Evolutionary conservation across 805 yeast species (phyloP).

Genomic region (Sugiyamaella americana): DNA sequence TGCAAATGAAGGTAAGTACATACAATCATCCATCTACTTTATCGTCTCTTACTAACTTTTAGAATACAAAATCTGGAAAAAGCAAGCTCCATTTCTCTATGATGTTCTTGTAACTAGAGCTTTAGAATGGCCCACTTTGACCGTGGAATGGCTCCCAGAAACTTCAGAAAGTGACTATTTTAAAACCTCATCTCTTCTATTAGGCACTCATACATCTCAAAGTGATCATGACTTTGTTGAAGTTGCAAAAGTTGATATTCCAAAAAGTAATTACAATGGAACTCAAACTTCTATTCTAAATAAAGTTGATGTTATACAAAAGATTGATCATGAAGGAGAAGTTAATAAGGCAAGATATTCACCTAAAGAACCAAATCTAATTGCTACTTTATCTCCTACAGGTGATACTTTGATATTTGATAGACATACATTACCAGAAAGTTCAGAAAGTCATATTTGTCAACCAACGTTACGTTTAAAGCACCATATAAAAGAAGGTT

Average conservation of each 20-base stretch:
- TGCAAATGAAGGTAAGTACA: slow-evolving; percentile 20
- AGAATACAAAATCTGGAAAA: slow-evolving; percentile 58
- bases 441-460: slow-evolving; percentile 2
- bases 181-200: slow-evolving; percentile 43
- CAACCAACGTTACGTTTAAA: slow-evolving; percentile 14
- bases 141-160: slow-evolving; percentile 59
- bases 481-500: slow-evolving; percentile 59
- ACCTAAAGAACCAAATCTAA: slow-evolving; percentile 40
- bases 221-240: slow-evolving; percentile 43
- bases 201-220: slow-evolving; percentile 61
- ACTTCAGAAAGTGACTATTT: slow-evolving; percentile 26
- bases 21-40: neutral
- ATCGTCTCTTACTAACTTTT: slow-evolving; percentile 9
- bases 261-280: slow-evolving; percentile 18
- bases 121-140: slow-evolving; percentile 54
- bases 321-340: slow-evolving; percentile 63
- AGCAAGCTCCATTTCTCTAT: slow-evolving; percentile 53
- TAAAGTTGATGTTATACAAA: slow-evolving; percentile 37
- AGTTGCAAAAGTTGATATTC: slow-evolving; percentile 35
- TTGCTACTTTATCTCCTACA: slow-evolving; percentile 49
- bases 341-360: slow-evolving; percentile 57
- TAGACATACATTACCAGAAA: slow-evolving; percentile 46
- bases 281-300: slow-evolving; percentile 9
- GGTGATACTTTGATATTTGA: slow-evolving; percentile 34
- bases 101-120: slow-evolving; percentile 50